phyloP scores from a whole-genome alignment of 2,329 filamentous ascomycete species.

The Neoscytalidium dimidiatum region DNA sequence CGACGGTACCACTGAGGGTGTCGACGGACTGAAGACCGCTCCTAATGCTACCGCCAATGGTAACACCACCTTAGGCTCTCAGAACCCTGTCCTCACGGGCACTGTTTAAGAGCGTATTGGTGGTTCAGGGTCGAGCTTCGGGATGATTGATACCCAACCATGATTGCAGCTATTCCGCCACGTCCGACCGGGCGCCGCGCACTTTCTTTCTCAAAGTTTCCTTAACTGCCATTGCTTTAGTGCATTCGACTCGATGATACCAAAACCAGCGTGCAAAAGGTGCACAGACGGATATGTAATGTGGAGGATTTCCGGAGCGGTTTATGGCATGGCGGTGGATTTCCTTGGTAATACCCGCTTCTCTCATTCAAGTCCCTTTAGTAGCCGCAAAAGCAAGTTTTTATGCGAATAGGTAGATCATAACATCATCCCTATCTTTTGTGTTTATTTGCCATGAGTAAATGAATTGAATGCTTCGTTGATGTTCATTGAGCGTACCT shows the following conservation, averaged over 20 bases:
- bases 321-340: not conserved
- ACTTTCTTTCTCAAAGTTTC: not conserved
- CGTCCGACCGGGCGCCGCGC: not conserved
- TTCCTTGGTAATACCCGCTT: constrained; percentile 3
- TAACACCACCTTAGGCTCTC: constrained; percentile 43
- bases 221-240: not conserved
- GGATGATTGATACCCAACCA: not conserved
- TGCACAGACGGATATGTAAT: not conserved
- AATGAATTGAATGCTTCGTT: no score
- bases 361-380: not conserved
- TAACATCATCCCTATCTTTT: not conserved
- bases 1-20: constrained; percentile 21
- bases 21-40: not conserved
- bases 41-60: not conserved
- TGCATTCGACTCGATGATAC: constrained; percentile 3
- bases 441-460: not conserved
- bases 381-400: not conserved
- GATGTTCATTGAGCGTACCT: no score
- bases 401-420: not conserved
- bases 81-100: constrained; percentile 48
- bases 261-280: not conserved
- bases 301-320: not conserved
- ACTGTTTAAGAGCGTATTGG: constrained; percentile 27
- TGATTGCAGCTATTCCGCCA: not conserved
- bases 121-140: not conserved